Evolutionary conservation across 1,284 basidiomycete genomes (phyloP).

Genomic region (Leccinum subrobustum): DNA sequence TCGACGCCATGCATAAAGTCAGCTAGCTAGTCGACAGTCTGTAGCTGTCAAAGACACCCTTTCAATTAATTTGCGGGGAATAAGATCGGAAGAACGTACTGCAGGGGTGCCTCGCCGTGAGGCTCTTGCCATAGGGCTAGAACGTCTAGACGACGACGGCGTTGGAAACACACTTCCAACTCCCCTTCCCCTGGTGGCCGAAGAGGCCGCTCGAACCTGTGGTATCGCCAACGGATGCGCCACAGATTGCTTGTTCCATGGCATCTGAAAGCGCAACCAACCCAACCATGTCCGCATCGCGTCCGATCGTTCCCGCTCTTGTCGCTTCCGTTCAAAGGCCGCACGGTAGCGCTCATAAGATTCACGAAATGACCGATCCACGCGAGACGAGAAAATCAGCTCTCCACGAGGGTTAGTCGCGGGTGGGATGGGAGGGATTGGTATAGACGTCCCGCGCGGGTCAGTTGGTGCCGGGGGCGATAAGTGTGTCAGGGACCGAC

Average conservation of each 20-base stretch:
- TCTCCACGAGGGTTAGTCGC: constrained; percentile 91
- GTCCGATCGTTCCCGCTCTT: constrained; percentile 56
- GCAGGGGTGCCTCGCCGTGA: constrained; percentile 30
- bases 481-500: constrained; percentile 26
- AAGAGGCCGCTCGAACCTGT: constrained; percentile 31
- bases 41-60: constrained; percentile 13
- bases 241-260: constrained; percentile 33
- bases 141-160: constrained; percentile 40
- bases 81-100: constrained; percentile 23
- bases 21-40: constrained; percentile 16
- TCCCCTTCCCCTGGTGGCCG: constrained; percentile 34
- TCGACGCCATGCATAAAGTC: constrained; percentile 3
- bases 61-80: constrained; percentile 31
- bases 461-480: constrained; percentile 33
- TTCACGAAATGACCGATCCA: constrained; percentile 82
- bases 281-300: constrained; percentile 43
- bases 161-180: constrained; percentile 36
- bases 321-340: constrained; percentile 84
- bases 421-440: constrained; percentile 85
- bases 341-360: constrained; percentile 91
- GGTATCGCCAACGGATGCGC: constrained; percentile 9
- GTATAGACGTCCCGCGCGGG: constrained; percentile 34
- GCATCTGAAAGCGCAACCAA: constrained; percentile 41
- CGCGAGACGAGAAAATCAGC: constrained; percentile 90
- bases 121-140: constrained; percentile 41